Base-by-base conservation (phyloP, 768 basidiomycete species). In the Leccinum fibrillosum region DNA sequence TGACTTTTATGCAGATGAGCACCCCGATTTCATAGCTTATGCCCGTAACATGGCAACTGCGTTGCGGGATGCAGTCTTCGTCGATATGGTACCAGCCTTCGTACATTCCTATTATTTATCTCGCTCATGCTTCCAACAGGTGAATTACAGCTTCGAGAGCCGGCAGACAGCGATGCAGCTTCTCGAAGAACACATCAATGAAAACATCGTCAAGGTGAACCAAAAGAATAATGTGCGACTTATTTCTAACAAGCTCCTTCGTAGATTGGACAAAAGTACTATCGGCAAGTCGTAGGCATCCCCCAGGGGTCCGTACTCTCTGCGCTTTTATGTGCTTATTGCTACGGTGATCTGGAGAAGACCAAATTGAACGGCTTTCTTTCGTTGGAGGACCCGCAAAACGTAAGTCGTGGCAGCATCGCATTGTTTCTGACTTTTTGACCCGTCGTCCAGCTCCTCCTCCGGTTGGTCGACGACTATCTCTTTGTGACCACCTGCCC, bases 271-370 rank as follows among this genome's bases (percentile, higher is more conserved):
- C 65, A 75, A n/a, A 73, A 82, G 44, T 92, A 88, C 67, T 96
- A 89, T 69, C 85, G 89, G 12, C 97, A 99, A 72, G 83, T 81
- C n/a, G 83, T 92, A 28, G 97, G 97, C 2, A 99, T 99, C 23
- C 96, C 97, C 1, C 97, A 99, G 72, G 97, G 97, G 21, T 98
- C 95, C 2, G 85, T 94, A n/a, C 75, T 98, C n/a, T 97, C 94
- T 7, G 82, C 90, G 0, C 68, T 98, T n/a, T 75, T 99, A 1
- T 99, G 97, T 70, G 89, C 90, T 1, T 91, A 95, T 73, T 97
- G 92, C 70, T 99, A 98, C 63, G 95, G 93, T 6, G 88, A 96
- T 66, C 78, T 99, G 59, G 97, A 98, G 72, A 81, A 75, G 30
- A 75, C 67, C 7, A 78, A 82, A 45, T 35, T 71, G 44, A 23